A percentile compares a stretch with the other conserved stretches of the same genome.
These are phyloP conservation scores for Myriosclerotinia duriaeana DNA, from an alignment of 2,329 filamentous ascomycete genomes.

Conservation along the genomic window DNA sequence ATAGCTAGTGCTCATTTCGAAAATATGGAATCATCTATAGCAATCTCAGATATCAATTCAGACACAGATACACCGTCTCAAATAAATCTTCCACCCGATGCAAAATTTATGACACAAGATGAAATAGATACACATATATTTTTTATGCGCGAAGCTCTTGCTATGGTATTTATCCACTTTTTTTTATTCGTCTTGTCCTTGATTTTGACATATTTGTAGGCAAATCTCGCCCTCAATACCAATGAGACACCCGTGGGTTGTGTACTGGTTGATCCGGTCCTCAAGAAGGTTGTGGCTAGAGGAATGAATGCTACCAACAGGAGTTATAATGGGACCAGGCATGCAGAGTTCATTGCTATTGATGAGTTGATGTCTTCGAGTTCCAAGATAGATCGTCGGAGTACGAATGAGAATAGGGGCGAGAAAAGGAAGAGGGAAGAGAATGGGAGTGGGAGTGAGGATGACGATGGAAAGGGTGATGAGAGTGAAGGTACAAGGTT, in stretches of 20 bases:
- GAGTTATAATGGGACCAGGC: constrained; percentile 85
- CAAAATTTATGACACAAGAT: constrained; percentile 25
- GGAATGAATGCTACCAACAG: constrained; percentile 98
- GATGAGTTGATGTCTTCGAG: constrained; percentile 58
- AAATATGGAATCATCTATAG: background rate
- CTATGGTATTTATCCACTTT: constrained; percentile 62
- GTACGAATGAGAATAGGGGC: constrained; percentile 30
- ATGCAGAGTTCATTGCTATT: constrained; percentile 93
- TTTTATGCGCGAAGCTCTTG: constrained; percentile 83
- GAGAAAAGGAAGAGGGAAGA: background rate
- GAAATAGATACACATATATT: constrained; percentile 45
- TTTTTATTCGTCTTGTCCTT: background rate
- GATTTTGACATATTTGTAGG: constrained; percentile 51
- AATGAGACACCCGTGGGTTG: constrained; percentile 97
- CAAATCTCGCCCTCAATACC: constrained; percentile 75
- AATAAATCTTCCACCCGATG: constrained; percentile 12
- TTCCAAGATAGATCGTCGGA: constrained; percentile 39
- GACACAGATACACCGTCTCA: background rate
- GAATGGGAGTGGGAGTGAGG: background rate
- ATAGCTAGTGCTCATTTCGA: background rate
- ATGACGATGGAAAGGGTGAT: background rate
- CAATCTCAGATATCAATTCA: background rate
- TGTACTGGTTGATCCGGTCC: constrained; percentile 77
- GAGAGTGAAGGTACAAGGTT: constrained; percentile 47
- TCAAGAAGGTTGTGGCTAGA: constrained; percentile 66